Percentiles rank a stretch among this genome's conserved stretches.
Conservation (phyloP, 192 early-diverging fungal species). For the Gaertneriomyces semiglobifer region DNA sequence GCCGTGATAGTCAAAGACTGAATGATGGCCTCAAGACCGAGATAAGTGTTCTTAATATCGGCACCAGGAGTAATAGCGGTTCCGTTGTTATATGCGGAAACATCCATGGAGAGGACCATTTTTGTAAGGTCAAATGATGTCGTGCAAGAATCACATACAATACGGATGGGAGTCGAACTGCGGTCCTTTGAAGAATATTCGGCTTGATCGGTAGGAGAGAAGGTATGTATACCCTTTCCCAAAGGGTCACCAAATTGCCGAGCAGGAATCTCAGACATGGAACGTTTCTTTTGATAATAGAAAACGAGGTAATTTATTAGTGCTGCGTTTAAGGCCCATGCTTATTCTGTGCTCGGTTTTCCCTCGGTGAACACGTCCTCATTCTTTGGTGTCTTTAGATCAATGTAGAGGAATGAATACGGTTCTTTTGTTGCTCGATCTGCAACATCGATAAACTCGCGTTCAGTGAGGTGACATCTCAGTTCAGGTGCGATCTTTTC, state of each 20-base stretch:
- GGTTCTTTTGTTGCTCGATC: neutral
- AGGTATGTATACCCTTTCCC: neutral
- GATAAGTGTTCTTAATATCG: too few relatives aligned
- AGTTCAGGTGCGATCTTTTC: neutral
- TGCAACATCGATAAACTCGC: neutral
- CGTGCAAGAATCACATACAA: neutral
- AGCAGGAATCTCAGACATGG: too few relatives aligned
- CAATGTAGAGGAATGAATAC: conserved; percentile 5
- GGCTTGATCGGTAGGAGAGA: neutral
- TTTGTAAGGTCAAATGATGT: conserved; percentile 6
- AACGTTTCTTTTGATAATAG: too few relatives aligned
- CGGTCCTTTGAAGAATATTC: conserved; percentile 1
- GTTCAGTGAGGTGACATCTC: neutral
- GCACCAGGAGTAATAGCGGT: too few relatives aligned
- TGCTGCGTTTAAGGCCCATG: too few relatives aligned
- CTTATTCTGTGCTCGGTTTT: too few relatives aligned
- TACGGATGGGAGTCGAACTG: conserved; percentile 1
- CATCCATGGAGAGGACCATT: conserved; percentile 2
- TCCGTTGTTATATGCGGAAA: conserved; percentile 2
- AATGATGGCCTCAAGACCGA: conserved; percentile 11
- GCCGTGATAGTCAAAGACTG: neutral
- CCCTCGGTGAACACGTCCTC: neutral
- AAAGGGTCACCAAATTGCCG: too few relatives aligned
- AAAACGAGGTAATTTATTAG: too few relatives aligned
- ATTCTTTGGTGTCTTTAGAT: neutral